Base-by-base conservation (phyloP, 768 basidiomycete species). In the Lactarius deliciosus region DNA sequence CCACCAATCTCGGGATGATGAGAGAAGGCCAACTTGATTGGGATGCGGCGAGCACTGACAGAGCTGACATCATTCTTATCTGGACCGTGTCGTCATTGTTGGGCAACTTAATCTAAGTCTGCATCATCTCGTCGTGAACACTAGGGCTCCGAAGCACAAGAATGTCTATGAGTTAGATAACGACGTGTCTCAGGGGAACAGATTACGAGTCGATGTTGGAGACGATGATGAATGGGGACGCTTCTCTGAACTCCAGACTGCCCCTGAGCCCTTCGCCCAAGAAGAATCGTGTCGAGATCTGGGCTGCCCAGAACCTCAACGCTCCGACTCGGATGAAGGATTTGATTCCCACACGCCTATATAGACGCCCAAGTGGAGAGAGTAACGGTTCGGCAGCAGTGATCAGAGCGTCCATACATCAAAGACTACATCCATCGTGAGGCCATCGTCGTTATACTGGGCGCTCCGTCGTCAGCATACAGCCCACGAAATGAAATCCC, bases 331-430 rank as follows among this genome's bases (percentile, higher is more conserved):
- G 43, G 43, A 45, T 20, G 9, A 22, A 25, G 11, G 0, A 53
- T 53, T 53, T 25, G 47, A 50, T 50, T 53, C 50, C 50, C 50
- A 53, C 50, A 53, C 50, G 15, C 22, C 50, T 53, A 53, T 53
- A 53, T 53, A 53, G 50, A 15, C 50, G 50, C 50, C 50, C 50
- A 25, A 40, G 15, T 38, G 36, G 36, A 38, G 36, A 11, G 2
- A 2, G 36, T 1, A 36, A 11, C 36, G 11, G 11, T 38, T 28
- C 36, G 11, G 36, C 36, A 2, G 36, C 36, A 13, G 3, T 22
- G 6, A 47, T 47, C 43, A 43, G 3, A 63, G 20, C 15, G 38
- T 55, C 53, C 53, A 41, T 5, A 63, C 54, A 16, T 63, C 54
- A 32, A 63, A 32, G 0, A 10, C 5, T 2, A 63, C 32, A 11